Evolutionary conservation across 148 eudicot genomes (phyloP), one percentile per base, ranked within the genome.

Genomic region (Beta vulgaris): DNA sequence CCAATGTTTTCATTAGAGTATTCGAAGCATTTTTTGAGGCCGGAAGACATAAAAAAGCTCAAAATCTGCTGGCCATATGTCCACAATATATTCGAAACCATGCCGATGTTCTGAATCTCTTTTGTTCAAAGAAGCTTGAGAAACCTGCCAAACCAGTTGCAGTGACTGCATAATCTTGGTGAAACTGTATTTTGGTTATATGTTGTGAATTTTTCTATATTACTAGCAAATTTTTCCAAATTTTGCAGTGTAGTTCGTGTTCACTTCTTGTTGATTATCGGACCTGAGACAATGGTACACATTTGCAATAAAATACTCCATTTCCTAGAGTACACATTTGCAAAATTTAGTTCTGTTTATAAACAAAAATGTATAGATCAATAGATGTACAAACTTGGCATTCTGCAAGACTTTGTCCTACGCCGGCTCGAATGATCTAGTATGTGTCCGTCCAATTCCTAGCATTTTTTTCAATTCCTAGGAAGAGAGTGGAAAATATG

Each of bases 81-180:
- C 98, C 98, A 3, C 49, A 81, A 49, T 71, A 79, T 49, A 81
- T 93, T 57, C 81, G 87, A 5, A 88, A 87, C 77, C 68, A 93
- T 78, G 92, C 88, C 44, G 97, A 93, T 85, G 86, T 91, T 82
- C 81, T 93, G 80, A 80, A 83, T 81, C 85, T 90, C 68, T 91
- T 93, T 80, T 86, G 46, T 73, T 77, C 85, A 51, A 75, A 75
- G 85, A 87, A 81, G 74, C 71, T 83, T 60, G 65, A 66, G 57
- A 75, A 70, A 69, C 44, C 73, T 44, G 78, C 71, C 16, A 62
- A 83, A 12, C 49, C 71, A 31, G 42, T 77, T 25, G 78, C 79
- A 76, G 75, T 82, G 36, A 78, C 90, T 68, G 82, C 86, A 19
- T 89, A 86, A 81, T 1, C 28, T 49, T 8, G 19, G 9, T 31